Conservation (phyloP, 805 yeast genomes). For the Osmozyma mogii region DNA sequence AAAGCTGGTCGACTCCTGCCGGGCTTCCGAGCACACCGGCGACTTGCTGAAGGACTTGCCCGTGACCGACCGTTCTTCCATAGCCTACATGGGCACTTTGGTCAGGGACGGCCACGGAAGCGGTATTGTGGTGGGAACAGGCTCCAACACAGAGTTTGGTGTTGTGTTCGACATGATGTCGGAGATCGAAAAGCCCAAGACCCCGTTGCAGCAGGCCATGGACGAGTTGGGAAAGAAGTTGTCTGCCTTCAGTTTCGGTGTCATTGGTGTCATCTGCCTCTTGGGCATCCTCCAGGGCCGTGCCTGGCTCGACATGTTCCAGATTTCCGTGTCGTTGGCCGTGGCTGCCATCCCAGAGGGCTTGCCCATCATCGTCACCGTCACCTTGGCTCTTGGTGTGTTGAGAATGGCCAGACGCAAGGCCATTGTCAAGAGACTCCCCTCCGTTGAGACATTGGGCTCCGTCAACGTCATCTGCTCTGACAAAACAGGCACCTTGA, state of each 20-base stretch:
- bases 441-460: slow-evolving; percentile 92
- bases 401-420: slow-evolving; percentile 90
- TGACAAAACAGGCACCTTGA: slow-evolving; percentile 86
- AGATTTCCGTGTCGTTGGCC: slow-evolving; percentile 92
- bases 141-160: slow-evolving; percentile 86
- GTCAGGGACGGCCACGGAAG: slow-evolving; percentile 94
- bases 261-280: slow-evolving; percentile 86
- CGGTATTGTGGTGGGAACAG: slow-evolving; percentile 91
- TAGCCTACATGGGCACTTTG: slow-evolving; percentile 95
- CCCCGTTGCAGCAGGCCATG: slow-evolving; percentile 94
- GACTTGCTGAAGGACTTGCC: slow-evolving; percentile 34
- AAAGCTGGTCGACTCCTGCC: slow-evolving; percentile 46
- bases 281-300: slow-evolving; percentile 90
- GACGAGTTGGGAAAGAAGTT: slow-evolving; percentile 90
- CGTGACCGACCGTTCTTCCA: slow-evolving; percentile 61
- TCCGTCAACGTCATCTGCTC: slow-evolving; percentile 90
- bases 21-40: slow-evolving; percentile 7
- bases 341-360: slow-evolving; percentile 99
- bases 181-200: slow-evolving; percentile 92
- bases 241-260: slow-evolving; percentile 73
- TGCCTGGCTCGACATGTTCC: slow-evolving; percentile 96
- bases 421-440: slow-evolving; percentile 90
- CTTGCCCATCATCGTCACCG: slow-evolving; percentile 95
- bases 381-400: slow-evolving; percentile 92
- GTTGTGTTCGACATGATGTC: slow-evolving; percentile 93